Conservation (phyloP, 2,329 filamentous ascomycete species). For the Mollisiaceae sp. region DNA sequence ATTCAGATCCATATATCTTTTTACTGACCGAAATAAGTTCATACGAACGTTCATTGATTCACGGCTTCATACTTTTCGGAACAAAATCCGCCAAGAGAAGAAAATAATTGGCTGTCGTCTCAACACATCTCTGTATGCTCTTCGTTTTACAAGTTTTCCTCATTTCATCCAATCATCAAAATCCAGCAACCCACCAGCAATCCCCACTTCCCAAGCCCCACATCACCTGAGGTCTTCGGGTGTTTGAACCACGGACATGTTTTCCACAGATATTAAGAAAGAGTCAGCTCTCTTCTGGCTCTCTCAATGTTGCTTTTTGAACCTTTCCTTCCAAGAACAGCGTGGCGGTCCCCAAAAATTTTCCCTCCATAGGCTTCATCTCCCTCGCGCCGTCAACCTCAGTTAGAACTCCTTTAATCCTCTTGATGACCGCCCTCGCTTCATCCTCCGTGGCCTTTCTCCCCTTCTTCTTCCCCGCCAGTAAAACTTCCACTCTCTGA, state of each 20-base stretch:
- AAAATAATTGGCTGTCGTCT: too few relatives aligned
- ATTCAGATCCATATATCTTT: too few relatives aligned
- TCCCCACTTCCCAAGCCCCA: background rate
- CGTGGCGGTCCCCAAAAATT: slow-evolving; percentile 50
- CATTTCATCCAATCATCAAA: too few relatives aligned
- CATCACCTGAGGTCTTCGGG: background rate
- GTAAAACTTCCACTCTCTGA: slow-evolving; percentile 72
- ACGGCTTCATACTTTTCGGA: too few relatives aligned
- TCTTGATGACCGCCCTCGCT: slow-evolving; percentile 60
- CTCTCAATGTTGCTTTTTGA: slow-evolving; percentile 3
- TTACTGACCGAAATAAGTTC: too few relatives aligned
- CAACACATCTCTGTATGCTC: too few relatives aligned
- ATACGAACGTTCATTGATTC: too few relatives aligned
- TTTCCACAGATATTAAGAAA: background rate
- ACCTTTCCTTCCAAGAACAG: slow-evolving; percentile 50
- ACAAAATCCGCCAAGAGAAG: too few relatives aligned
- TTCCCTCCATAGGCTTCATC: slow-evolving; percentile 52
- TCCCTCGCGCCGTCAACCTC: slow-evolving; percentile 49
- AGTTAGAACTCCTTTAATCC: slow-evolving; percentile 48
- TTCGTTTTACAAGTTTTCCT: too few relatives aligned
- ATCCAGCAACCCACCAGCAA: too few relatives aligned
- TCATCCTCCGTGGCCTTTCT: slow-evolving; percentile 65
- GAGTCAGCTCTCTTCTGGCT: background rate
- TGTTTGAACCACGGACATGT: background rate
- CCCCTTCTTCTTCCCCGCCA: slow-evolving; percentile 71